Evolutionary conservation across 805 yeast genomes (phyloP), one percentile per base, ranked within the genome.

Genomic region (Kodamaea fukazawae): DNA sequence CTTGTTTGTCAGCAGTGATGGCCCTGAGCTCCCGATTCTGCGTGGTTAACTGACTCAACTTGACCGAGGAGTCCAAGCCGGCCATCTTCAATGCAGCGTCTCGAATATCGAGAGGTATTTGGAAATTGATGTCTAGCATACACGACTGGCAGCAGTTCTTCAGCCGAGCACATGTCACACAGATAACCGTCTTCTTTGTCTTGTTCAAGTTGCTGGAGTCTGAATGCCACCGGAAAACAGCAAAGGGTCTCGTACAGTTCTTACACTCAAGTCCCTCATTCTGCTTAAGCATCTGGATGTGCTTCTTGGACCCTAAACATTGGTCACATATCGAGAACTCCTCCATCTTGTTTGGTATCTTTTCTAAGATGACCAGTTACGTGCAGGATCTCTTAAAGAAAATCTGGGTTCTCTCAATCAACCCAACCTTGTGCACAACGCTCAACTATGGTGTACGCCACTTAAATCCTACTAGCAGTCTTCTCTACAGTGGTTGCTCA

Each of bases 61-160:
- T 36, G 6, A 50, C 58, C 42, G 36, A 60, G 47, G 17, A 12
- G 34, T 49, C 70, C 11, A 71, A 65, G 11, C 81, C 82, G 2
- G 90, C 83, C 73, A 87, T 71, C 49, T 80, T 79, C 51, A 89
- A 59, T 3, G 96, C 86, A 1, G 87, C 80, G 53, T 90, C 96
- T 47, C 96, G 69, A 5, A 88, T 63, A 8, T 81, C 78, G 12
- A 88, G 57, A 0, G 96, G 87, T n/a, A 93, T 77, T 3, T 89
- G 86, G 64, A 80, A 86, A 20, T 82, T 77, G 30, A 90, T 64
- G 63, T 91, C 98, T 25, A 84, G 59, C 78, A 88, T 75, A 59
- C 99, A 91, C 16, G 80, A 66, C 58, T 93, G 98, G 56, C 99
- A 91, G 51, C 95, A 83, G 61, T 86, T 83, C 43, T 83, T 74